Evolutionary conservation across 2,329 filamentous ascomycete species (phyloP), one percentile per base, ranked within the genome.

Genomic region (Xylariales sp.): DNA sequence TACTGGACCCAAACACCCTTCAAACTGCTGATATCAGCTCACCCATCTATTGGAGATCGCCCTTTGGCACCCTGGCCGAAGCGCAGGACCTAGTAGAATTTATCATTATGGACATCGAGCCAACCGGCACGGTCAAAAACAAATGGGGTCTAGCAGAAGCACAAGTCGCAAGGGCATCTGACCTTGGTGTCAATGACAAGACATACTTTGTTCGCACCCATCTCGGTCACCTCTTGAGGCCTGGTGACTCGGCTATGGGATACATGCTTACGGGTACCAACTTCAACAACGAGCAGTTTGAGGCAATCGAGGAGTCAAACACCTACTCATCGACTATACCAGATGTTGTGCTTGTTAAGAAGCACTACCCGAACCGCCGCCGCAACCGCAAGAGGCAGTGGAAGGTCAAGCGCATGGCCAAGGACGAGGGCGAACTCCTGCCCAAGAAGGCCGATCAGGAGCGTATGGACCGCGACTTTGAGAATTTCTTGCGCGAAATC

Each of bases 281-380:
- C 42, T 60, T 55, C 45, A 60, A 60, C 47, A 57, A 52, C 45
- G 50, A 48, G 5, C 47, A 60, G 18, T 50, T 57, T 11, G 56
- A 59, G 23, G 79, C 78, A 5, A 75, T 96, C 23, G 89, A 96
- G 62, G 65, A 76, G 35, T 88, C 83, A 37, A 80, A 80, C 60
- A 80, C 83, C 35, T 91, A 94, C 64, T 70, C 78, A 3, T 83
- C 81, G 4, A 81, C 75, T 4, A 86, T 98, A 40, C 93, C 93
- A 0, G 93, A 98, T 54, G 93, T 97, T 0, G 68, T 98, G 6
- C 75, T 98, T 4, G 88, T 98, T 61, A 97, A 95, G 88, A 98
- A 98, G 65, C 83, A 88, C 74, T 98, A 94, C 66, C 81, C 85
- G 43, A 65, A 66, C 41, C 81, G 87, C 52, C 85, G 85, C 65